These are phyloP conservation scores for Stromatinia cepivora DNA, from an alignment of 2,329 filamentous ascomycete genomes.

Conservation along the genomic window DNA sequence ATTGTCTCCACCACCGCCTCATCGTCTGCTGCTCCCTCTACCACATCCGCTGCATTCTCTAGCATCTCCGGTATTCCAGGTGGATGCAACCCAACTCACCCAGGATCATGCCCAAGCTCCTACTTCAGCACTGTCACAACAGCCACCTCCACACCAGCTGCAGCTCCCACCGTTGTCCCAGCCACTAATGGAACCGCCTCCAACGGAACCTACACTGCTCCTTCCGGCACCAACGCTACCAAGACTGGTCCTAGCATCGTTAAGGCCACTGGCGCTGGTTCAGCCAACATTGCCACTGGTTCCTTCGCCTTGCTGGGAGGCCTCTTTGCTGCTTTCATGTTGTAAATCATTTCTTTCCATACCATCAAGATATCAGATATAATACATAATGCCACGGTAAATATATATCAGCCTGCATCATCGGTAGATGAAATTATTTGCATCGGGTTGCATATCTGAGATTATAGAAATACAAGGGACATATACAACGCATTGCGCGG, in stretches of 20 bases:
- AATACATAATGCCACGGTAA: neutral
- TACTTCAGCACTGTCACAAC: conserved; percentile 14
- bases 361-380: conserved; percentile 6
- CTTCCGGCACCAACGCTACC: conserved; percentile 3
- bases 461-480: conserved; percentile 1
- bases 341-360: conserved; percentile 15
- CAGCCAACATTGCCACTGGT: conserved; percentile 6
- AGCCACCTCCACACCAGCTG: neutral
- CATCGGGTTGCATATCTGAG: neutral
- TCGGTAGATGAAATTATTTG: neutral
- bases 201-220: conserved; percentile 13
- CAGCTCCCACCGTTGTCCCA: neutral
- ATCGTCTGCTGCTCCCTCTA: conserved; percentile 5
- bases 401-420: conserved; percentile 1
- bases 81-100: conserved; percentile 3
- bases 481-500: conserved; percentile 9
- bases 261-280: neutral
- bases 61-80: conserved; percentile 5
- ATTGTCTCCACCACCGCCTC: conserved; percentile 6
- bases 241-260: neutral
- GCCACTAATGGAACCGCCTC: neutral
- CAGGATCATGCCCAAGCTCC: conserved; percentile 10
- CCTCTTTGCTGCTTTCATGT: conserved; percentile 6
- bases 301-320: conserved; percentile 10
- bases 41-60: neutral